Evolutionary conservation across 345 rosid species (phyloP).

Genomic region (Gossypioides kirkii): DNA sequence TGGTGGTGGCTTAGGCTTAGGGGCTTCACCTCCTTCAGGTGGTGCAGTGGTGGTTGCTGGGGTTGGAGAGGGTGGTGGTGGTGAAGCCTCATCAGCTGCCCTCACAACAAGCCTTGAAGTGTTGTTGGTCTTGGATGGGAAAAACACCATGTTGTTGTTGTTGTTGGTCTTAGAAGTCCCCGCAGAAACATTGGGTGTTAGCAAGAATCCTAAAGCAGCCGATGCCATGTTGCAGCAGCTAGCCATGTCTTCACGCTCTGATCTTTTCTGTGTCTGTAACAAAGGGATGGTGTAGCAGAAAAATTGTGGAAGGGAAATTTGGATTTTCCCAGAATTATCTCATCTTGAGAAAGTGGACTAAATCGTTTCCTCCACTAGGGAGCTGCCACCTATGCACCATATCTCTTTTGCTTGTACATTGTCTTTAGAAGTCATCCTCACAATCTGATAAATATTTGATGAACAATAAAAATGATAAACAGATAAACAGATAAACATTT

Average conservation of each 20-base stretch:
- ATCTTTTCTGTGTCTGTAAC: background rate
- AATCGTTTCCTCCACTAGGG: background rate
- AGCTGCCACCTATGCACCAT: slow-evolving; percentile 2
- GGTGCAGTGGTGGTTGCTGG: slow-evolving; percentile 34
- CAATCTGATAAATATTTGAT: too few relatives aligned
- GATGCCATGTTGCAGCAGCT: slow-evolving; percentile 57
- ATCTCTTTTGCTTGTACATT: background rate
- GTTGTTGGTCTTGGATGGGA: slow-evolving; percentile 36
- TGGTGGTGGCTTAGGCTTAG: slow-evolving; percentile 66
- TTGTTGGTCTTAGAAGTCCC: slow-evolving; percentile 30
- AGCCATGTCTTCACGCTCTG: slow-evolving; percentile 33
- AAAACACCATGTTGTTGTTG: slow-evolving; percentile 27
- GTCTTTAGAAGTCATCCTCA: too few relatives aligned
- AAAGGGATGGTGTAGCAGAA: background rate
- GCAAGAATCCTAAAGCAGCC: slow-evolving; percentile 59
- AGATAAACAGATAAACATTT: too few relatives aligned
- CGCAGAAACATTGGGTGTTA: slow-evolving; percentile 35
- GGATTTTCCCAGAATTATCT: slow-evolving; percentile 26
- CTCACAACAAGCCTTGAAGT: slow-evolving; percentile 51
- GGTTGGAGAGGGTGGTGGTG: slow-evolving; percentile 26
- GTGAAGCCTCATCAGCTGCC: slow-evolving; percentile 49
- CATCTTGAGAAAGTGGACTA: slow-evolving; percentile 6
- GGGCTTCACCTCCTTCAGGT: slow-evolving; percentile 23
- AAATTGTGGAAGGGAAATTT: slow-evolving; percentile 11
- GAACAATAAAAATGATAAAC: too few relatives aligned